These are phyloP conservation scores for Scleromitrula shiraiana DNA, from an alignment of 2,329 filamentous ascomycete species.

Conservation along the genomic window DNA sequence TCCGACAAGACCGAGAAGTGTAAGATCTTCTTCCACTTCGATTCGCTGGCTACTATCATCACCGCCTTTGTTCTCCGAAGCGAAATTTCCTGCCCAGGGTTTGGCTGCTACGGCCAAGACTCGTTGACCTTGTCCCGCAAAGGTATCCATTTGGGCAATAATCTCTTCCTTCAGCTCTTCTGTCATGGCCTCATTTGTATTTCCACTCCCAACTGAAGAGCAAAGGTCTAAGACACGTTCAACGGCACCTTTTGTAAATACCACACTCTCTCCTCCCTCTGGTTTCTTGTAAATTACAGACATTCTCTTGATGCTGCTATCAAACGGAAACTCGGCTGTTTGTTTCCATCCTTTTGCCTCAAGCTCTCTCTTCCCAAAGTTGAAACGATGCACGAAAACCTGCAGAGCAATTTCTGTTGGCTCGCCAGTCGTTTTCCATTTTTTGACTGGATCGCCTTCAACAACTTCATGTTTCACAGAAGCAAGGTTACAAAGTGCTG, in stretches of 20 bases:
- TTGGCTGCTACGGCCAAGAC: constrained; percentile 57
- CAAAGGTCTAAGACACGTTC: constrained; percentile 61
- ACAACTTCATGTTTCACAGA: constrained; percentile 58
- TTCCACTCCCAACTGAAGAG: constrained; percentile 38
- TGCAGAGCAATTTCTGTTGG: constrained; percentile 69
- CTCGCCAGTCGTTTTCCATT: constrained; percentile 58
- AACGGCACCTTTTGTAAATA: constrained; percentile 61
- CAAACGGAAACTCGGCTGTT: constrained; percentile 63
- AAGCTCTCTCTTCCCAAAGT: constrained; percentile 43
- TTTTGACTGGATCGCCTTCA: constrained; percentile 43
- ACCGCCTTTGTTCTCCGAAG: constrained; percentile 11
- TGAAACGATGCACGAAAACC: constrained; percentile 63
- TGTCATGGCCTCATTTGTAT: constrained; percentile 39
- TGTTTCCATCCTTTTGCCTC: constrained; percentile 46
- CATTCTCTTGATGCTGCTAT: constrained; percentile 71
- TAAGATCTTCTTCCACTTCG: constrained; percentile 45
- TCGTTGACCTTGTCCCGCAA: constrained; percentile 59
- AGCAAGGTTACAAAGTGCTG: constrained; percentile 52
- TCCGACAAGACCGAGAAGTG: constrained; percentile 54
- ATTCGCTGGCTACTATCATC: constrained; percentile 18
- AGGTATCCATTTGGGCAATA: constrained; percentile 58
- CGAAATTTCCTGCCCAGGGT: constrained; percentile 22
- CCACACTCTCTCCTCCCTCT: constrained; percentile 32
- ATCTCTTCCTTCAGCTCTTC: constrained; percentile 48
- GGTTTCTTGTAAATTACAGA: constrained; percentile 54